These are phyloP conservation scores for Boletus tomentosulus DNA, from an alignment of 768 basidiomycete species.

Conservation along the genomic window DNA sequence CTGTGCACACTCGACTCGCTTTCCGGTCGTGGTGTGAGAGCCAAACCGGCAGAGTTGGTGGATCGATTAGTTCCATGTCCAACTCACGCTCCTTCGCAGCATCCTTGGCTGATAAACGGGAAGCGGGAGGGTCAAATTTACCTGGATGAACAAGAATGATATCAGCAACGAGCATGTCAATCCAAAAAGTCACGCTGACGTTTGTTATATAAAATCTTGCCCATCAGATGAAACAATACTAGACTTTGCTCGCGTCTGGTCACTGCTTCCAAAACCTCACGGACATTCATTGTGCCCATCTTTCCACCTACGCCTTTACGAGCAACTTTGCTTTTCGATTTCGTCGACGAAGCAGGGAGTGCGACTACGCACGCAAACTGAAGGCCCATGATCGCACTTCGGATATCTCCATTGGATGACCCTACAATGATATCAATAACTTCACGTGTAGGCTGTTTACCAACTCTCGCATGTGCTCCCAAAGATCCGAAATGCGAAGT, in stretches of 20 bases:
- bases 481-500: slow-evolving; percentile 42
- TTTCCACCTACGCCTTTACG: slow-evolving; percentile 24
- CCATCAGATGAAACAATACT: slow-evolving; percentile 86
- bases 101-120: slow-evolving; percentile 59
- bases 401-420: slow-evolving; percentile 84
- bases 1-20: slow-evolving; percentile 70
- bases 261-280: slow-evolving; percentile 61
- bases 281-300: slow-evolving; percentile 16
- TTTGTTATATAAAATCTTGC: slow-evolving; percentile 94
- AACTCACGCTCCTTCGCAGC: slow-evolving; percentile 54
- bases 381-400: slow-evolving; percentile 89
- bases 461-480: slow-evolving; percentile 3
- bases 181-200: slow-evolving; percentile 39
- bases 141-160: slow-evolving; percentile 39
- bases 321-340: slow-evolving; percentile 27
- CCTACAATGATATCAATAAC: slow-evolving; percentile 72
- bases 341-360: slow-evolving; percentile 13
- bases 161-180: not conserved
- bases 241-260: slow-evolving; percentile 84
- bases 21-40: slow-evolving; percentile 57
- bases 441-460: slow-evolving; percentile 52
- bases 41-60: slow-evolving; percentile 54
- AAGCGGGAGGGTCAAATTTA: slow-evolving; percentile 62
- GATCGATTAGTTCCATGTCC: slow-evolving; percentile 53
- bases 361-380: slow-evolving; percentile 73